Evolutionary conservation across 176 grass and related monocot genomes (phyloP).

Genomic region (Hordeum marinum): DNA sequence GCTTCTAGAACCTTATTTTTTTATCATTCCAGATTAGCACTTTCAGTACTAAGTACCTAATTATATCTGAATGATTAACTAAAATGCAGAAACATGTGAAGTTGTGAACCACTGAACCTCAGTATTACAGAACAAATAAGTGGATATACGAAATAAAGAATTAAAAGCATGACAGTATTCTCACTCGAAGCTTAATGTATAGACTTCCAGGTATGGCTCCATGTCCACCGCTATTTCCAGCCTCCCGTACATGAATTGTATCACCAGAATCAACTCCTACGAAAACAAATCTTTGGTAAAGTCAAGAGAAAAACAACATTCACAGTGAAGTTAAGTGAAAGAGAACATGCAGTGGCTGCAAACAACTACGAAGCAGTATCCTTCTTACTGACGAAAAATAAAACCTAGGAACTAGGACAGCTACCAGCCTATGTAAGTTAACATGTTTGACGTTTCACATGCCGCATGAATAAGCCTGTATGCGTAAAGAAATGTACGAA

Average conservation of each 20-base stretch:
- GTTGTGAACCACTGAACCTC: neutral
- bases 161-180: slow-evolving; percentile 6
- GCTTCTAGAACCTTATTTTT: neutral
- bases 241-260: slow-evolving; percentile 70
- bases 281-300: neutral
- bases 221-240: slow-evolving; percentile 72
- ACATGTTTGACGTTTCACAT: neutral
- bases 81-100: slow-evolving; percentile 1
- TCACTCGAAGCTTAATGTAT: slow-evolving; percentile 80
- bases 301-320: neutral
- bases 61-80: neutral
- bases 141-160: neutral
- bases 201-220: slow-evolving; percentile 67
- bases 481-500: neutral
- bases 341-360: neutral
- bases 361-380: slow-evolving; percentile 4
- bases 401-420: neutral
- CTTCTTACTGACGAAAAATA: neutral
- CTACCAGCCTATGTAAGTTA: neutral
- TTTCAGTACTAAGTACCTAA: neutral
- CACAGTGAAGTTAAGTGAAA: neutral
- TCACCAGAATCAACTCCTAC: slow-evolving; percentile 85
- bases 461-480: neutral
- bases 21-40: neutral
- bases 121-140: slow-evolving; percentile 12